Evolutionary conservation across 805 yeast genomes (phyloP), one percentile per base, ranked within the genome.

Genomic region (Lachancea cidri): DNA sequence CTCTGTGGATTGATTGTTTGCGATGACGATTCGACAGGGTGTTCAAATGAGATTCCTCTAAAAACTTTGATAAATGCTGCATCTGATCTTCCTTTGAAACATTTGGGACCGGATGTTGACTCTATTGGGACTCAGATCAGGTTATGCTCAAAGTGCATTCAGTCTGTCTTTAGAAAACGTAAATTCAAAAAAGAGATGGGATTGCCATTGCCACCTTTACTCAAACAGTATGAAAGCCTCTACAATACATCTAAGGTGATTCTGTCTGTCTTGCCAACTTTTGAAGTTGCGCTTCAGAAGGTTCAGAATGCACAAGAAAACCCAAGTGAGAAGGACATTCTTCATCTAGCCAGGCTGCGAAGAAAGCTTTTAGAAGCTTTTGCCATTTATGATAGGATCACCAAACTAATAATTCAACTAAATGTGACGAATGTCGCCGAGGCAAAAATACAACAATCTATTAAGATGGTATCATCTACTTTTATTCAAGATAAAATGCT

Each of bases 1-100:
- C 60, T 88, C 18, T 91, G 98, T 66, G 98, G 98, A 0, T 55
- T 62, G 19, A 76, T 84, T 1, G 86, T 87, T 0, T 91, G 97
- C 64, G 94, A 83, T 18, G 81, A 80, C 49, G 51, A 60, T 38
- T 64, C 45, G 36, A 73, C 68, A 6, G 80, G 67, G 11, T 91
- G 98, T 58, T 87, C 96, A 0, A 76, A 79, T 56, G 77, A 78
- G 41, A 81, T 86, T 0, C 86, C 86, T 0, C 50, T 81, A 2
- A 57, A 37, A 16, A 44, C 44, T 6, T 43, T 66, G 20, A 33
- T 42, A 4, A 49, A 50, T 16, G 54, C 56, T 2, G 56, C 63
- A 2, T 33, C 41, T 3, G 62, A 61, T 37, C 36, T 61, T 17
- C 49, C 57, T 5, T 55, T 50, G 36, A 36, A 41, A 29, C 41